A percentile compares a stretch with the other conserved stretches of the same genome.
These are phyloP conservation scores for Citrus trifoliata DNA, from an alignment of 345 rosid genomes.

Conservation along the genomic window DNA sequence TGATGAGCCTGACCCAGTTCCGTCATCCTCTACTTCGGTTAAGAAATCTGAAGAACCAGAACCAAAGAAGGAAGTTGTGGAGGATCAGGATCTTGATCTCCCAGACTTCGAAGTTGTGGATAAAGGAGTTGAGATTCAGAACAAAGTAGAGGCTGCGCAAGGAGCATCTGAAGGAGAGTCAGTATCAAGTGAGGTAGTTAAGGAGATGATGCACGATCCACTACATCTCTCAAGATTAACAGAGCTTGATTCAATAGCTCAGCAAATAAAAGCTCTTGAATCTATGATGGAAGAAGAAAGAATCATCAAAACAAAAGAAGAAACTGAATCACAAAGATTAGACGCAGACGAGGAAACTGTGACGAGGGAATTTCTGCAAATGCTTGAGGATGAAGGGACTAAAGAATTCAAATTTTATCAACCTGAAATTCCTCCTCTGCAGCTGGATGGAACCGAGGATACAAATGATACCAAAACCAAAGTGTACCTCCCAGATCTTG, in stretches of 20 bases:
- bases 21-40: slow-evolving; percentile 14
- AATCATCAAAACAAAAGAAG: slow-evolving; percentile 34
- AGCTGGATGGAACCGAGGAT: slow-evolving; percentile 43
- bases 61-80: slow-evolving; percentile 36
- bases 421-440: slow-evolving; percentile 44
- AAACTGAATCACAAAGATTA: slow-evolving; percentile 55
- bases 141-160: slow-evolving; percentile 29
- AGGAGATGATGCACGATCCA: slow-evolving; percentile 67
- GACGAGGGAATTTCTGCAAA: slow-evolving; percentile 80
- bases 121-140: slow-evolving; percentile 83
- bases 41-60: slow-evolving; percentile 44
- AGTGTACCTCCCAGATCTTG: slow-evolving; percentile 73
- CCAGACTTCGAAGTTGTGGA: slow-evolving; percentile 87
- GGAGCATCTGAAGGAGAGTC: slow-evolving; percentile 51
- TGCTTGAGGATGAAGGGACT: slow-evolving; percentile 72
- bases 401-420: slow-evolving; percentile 32
- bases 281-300: slow-evolving; percentile 69
- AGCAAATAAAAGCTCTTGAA: slow-evolving; percentile 91
- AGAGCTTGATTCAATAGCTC: slow-evolving; percentile 86
- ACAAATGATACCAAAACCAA: slow-evolving; percentile 45
- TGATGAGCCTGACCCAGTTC: slow-evolving; percentile 62
- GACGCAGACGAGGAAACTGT: slow-evolving; percentile 85
- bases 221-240: slow-evolving; percentile 53
- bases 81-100: slow-evolving; percentile 41
- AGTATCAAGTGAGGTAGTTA: slow-evolving; percentile 55